Evolutionary conservation across 2,329 filamentous ascomycete genomes (phyloP).

Genomic region (Aspergillus japonicus): DNA sequence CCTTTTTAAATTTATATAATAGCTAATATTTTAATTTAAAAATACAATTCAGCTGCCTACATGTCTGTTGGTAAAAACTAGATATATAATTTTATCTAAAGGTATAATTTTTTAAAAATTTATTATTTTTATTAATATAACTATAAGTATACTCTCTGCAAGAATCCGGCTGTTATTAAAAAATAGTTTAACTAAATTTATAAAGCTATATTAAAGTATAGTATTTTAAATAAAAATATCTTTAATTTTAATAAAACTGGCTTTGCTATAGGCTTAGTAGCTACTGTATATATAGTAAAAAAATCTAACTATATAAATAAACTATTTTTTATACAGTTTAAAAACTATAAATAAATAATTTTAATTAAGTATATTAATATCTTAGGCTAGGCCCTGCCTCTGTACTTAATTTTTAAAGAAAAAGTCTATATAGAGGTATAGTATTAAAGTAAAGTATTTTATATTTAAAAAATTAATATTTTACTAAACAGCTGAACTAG

Average conservation of each 20-base stretch:
- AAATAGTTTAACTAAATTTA: background rate
- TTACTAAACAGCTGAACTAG: conserved; percentile 36
- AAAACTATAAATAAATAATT: conserved; percentile 18
- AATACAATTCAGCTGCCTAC: background rate
- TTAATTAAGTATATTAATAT: conserved; percentile 16
- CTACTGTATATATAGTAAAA: conserved; percentile 8
- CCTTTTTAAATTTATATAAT: background rate
- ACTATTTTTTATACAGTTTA: conserved; percentile 9
- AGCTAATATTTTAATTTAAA: background rate
- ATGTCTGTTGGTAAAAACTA: background rate
- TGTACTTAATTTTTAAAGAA: conserved; percentile 17
- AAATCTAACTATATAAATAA: background rate
- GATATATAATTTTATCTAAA: background rate
- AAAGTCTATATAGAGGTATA: conserved; percentile 11
- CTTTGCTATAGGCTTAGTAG: conserved; percentile 16
- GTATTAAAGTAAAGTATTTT: conserved; percentile 15
- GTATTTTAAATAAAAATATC: background rate
- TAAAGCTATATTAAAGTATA: background rate
- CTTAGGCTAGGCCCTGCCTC: conserved; percentile 7
- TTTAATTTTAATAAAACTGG: background rate
- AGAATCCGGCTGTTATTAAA: background rate
- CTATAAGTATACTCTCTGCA: background rate
- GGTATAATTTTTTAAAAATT: background rate
- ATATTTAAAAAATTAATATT: background rate
- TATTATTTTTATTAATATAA: background rate